These are phyloP conservation scores for Phlebiopsis gigantea DNA, from an alignment of 768 basidiomycete genomes.

Conservation along the genomic window DNA sequence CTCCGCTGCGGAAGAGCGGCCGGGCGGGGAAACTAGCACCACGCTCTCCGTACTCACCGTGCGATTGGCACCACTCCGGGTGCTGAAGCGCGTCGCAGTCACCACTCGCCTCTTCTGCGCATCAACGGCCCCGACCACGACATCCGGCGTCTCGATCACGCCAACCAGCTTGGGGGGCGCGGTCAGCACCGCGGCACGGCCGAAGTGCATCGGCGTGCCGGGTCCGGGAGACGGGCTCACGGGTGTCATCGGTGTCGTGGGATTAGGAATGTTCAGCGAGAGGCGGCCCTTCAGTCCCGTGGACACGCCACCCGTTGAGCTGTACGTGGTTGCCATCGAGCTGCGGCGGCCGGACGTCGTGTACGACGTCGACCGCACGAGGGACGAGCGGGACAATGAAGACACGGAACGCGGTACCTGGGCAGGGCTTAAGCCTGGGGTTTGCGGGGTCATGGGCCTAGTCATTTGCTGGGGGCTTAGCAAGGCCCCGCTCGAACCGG, in stretches of 20 bases:
- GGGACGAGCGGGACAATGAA: constrained; percentile 47
- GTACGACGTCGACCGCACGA: constrained; percentile 52
- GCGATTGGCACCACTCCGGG: constrained; percentile 74
- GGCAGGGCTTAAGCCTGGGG: constrained; percentile 20
- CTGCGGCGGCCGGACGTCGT: constrained; percentile 38
- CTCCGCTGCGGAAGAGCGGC: too few species aligned
- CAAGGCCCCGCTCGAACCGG: constrained; percentile 10
- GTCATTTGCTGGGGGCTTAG: constrained; percentile 13
- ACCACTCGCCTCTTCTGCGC: constrained; percentile 78
- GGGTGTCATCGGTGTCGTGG: constrained; percentile 34
- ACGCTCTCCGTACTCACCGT: constrained; percentile 69
- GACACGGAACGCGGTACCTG: constrained; percentile 39
- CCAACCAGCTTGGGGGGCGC: constrained; percentile 82
- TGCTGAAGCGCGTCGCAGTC: constrained; percentile 84
- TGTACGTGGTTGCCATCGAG: constrained; percentile 21
- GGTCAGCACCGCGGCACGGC: constrained; percentile 71
- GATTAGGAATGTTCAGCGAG: constrained; percentile 30
- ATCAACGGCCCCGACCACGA: constrained; percentile 87
- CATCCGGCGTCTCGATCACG: constrained; percentile 81
- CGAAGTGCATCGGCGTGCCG: constrained; percentile 39
- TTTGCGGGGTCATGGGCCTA: constrained; percentile 17
- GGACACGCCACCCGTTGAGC: constrained; percentile 12
- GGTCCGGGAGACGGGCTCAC: constrained; percentile 35
- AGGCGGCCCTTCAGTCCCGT: constrained; percentile 30
- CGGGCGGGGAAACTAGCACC: too few species aligned